Base-by-base conservation (phyloP, 2,329 filamentous ascomycete genomes). In the Scleromitrula shiraiana region DNA sequence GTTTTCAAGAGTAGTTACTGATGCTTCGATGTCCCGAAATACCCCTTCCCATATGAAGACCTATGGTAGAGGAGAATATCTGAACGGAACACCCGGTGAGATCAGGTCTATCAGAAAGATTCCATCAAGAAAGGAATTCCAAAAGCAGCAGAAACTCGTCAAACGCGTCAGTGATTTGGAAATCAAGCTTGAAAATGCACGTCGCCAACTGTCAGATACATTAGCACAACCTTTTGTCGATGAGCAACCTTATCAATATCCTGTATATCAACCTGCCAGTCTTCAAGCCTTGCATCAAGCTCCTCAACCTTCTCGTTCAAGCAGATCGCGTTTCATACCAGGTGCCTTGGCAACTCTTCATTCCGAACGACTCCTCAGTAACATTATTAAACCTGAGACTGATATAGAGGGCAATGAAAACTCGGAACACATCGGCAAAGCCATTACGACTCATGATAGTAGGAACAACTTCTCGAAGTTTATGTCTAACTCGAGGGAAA, bases 151-250 rank as follows among this genome's bases (percentile, higher is more conserved):
- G 50, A 79, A 77, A 52, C 64, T 82, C 26, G 66, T 70, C 33
- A 80, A 78, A 64, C 71, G 76, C 44, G 77, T 82, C 24, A 80
- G 76, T 54, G 72, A 81, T 53, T 69, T 82, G 10, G 78, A 83
- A 56, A 61, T 67, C 10, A 80, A 81, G 59, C 69, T 82, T 24
- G 67, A 75, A 14, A 68, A 70, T 29, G 77, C 77, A 7, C 70
- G 76, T 27, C 69, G 69, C 41, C 74, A 82, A 61, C 68, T 82
- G 20, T 66, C 69, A 26, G 65, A 72, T 5, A 67, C 73, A 32
- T 63, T 76, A 14, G 65, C 65, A 9, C 68, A 73, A 30, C 53
- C 57, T 4, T 40, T 40, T 14, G 56, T 56, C 60, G 51, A 62
- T 59, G 27, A 53, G 39, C 43, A 50, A 52, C 35, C 55, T n/a